Base-by-base conservation (phyloP, 1,284 basidiomycete species). In the Malassezia yamatoensis region DNA sequence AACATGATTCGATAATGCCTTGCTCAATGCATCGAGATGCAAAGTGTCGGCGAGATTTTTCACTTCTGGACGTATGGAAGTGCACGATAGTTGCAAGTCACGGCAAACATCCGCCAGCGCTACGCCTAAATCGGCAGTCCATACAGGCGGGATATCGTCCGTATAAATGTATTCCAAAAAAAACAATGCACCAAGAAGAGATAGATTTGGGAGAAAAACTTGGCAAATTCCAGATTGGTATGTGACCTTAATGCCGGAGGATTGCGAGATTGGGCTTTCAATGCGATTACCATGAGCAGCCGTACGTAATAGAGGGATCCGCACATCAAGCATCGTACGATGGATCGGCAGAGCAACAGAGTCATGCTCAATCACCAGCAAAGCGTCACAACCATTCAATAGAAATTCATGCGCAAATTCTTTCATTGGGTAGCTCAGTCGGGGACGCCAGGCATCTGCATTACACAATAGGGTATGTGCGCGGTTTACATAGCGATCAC, bases 121-220 rank as follows among this genome's bases (percentile, higher is more conserved):
- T 74, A 85, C 89, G 78, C 65, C 64, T 10, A 96, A 79, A 11
- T 89, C 83, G 11, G 80, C 79, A 67, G 96, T 90, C 88, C 90
- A 94, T 6, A 93, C 72, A 0, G 88, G 83, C 7, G 87, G 79
- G 0, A 91, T 74, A 29, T 85, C 81, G 72, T 96, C 91, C 2
- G 87, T 82, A 77, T 96, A 96, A 11, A 96, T 72, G 70, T 93
- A 96, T 45, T 85, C 81, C 15, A 94, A 73, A 6, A 96, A 78
- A 21, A 96, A 80, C 9, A 96, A 80, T 5, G 85, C 77, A 0
- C 88, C 79, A 3, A 90, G 77, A 0, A 78, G 42, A 82, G 80
- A 61, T 81, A 82, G 2, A 29, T 83, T 66, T 8, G 33, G 39
- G 10, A 24, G 7, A 21, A 45, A 33, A 4, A 46, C 36, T 16